Conservation (phyloP, 78 protist species). For the Polysphondylium violaceum region DNA sequence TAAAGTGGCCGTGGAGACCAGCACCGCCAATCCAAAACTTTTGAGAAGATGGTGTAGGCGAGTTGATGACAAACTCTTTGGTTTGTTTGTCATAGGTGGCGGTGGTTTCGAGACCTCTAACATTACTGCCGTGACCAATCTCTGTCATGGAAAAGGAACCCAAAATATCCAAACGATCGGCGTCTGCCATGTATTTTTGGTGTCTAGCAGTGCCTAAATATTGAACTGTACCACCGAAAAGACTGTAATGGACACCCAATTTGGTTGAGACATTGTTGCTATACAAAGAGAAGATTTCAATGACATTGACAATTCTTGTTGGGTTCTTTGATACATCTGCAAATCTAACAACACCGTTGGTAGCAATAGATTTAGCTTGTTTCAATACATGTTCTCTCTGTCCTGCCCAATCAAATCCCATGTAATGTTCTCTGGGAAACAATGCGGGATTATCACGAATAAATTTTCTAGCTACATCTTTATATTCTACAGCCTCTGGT, state of each 20-base stretch:
- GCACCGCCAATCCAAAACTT: slow-evolving; percentile 94
- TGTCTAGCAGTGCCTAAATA: slow-evolving; percentile 76
- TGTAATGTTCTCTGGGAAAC: background rate
- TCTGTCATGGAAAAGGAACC: slow-evolving; percentile 89
- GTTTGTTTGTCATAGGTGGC: slow-evolving; percentile 87
- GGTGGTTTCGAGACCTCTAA: slow-evolving; percentile 88
- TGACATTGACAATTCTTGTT: background rate
- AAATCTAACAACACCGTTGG: slow-evolving; percentile 19
- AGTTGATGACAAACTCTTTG: slow-evolving; percentile 87
- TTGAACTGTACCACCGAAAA: slow-evolving; percentile 82
- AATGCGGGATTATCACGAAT: slow-evolving; percentile 2
- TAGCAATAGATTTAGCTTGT: slow-evolving; percentile 18
- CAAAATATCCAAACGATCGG: slow-evolving; percentile 7
- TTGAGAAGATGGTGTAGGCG: slow-evolving; percentile 81
- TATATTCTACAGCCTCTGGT: background rate
- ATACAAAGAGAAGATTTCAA: background rate
- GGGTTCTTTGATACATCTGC: background rate
- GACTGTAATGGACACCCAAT: slow-evolving; percentile 71
- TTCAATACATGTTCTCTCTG: slow-evolving; percentile 25
- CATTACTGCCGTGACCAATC: slow-evolving; percentile 79
- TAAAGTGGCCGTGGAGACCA: slow-evolving; percentile 83
- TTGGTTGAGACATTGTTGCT: slow-evolving; percentile 56
- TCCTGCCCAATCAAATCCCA: background rate
- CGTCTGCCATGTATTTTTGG: slow-evolving; percentile 39
- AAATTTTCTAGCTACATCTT: background rate